These are phyloP conservation scores for Sordariomycetes sp. DNA, from an alignment of 2,329 filamentous ascomycete genomes.

Conservation along the genomic window DNA sequence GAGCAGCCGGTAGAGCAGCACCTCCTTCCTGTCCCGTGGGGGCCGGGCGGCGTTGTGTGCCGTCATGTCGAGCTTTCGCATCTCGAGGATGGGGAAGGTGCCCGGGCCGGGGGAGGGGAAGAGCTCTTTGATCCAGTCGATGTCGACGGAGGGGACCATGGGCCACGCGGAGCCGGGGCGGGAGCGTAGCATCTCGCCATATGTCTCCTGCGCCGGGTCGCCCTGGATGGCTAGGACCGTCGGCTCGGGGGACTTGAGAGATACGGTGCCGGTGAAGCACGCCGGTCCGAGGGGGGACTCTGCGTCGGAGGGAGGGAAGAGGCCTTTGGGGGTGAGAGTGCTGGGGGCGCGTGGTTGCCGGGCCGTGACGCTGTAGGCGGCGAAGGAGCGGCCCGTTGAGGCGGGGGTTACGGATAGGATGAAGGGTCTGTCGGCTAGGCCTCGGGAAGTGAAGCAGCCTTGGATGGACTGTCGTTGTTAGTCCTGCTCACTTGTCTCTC, in stretches of 20 bases:
- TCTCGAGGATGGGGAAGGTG: conserved; percentile 34
- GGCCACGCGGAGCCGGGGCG: conserved; percentile 27
- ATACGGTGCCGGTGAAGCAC: conserved; percentile 36
- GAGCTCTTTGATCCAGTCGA: conserved; percentile 21
- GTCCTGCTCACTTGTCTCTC: not conserved
- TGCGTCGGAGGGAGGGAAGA: conserved; percentile 25
- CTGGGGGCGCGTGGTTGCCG: conserved; percentile 23
- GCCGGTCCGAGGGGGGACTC: conserved; percentile 22
- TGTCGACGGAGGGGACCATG: conserved; percentile 29
- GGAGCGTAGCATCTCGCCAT: conserved; percentile 22
- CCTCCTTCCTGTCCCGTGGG: conserved; percentile 30
- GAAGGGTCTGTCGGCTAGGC: conserved; percentile 33
- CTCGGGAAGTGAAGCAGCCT: conserved; percentile 38
- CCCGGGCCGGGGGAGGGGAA: conserved; percentile 22
- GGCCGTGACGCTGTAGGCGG: conserved; percentile 33
- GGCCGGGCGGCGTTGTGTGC: conserved; percentile 26
- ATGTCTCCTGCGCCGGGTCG: conserved; percentile 19
- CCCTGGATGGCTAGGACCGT: conserved; percentile 3
- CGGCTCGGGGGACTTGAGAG: conserved; percentile 30
- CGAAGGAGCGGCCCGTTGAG: conserved; percentile 31
- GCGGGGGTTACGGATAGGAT: conserved; percentile 34
- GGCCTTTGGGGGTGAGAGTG: conserved; percentile 9
- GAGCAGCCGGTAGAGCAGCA: conserved; percentile 34
- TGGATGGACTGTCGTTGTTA: conserved; percentile 32
- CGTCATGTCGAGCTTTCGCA: conserved; percentile 40